phyloP scores from a whole-genome alignment of 2,329 filamentous ascomycete genomes.

The Pseudogymnoascus destructans region DNA sequence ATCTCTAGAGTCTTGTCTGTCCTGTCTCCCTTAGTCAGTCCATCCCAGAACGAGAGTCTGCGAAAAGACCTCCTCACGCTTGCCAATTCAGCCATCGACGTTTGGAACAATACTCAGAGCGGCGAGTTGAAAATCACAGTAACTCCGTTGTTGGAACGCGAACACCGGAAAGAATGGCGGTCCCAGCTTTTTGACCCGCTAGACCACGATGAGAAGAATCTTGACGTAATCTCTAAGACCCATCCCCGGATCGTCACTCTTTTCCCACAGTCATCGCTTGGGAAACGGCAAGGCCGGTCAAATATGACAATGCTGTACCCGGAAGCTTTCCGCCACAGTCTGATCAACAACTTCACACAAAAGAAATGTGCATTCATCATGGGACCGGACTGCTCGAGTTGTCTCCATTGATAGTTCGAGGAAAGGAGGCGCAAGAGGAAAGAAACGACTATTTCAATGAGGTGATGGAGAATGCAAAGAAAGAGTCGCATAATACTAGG shows the following conservation, averaged over 20 bases:
- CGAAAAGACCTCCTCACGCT: conserved; percentile 10
- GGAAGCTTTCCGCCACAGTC: neutral
- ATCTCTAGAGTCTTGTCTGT: conserved; percentile 8
- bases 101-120: conserved; percentile 14
- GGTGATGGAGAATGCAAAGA: conserved; percentile 7
- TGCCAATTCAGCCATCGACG: conserved; percentile 11
- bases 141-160: conserved; percentile 9
- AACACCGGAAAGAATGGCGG: conserved; percentile 13
- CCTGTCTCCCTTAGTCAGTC: conserved; percentile 12
- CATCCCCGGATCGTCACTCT: conserved; percentile 13
- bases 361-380: neutral
- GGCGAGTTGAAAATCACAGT: conserved; percentile 11
- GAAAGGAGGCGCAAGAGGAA: neutral
- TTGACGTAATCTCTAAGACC: conserved; percentile 12
- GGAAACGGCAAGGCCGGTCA: neutral
- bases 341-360: neutral
- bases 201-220: neutral
- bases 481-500: neutral
- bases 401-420: neutral
- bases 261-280: neutral
- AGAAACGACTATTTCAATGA: neutral
- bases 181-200: conserved; percentile 13
- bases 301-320: neutral
- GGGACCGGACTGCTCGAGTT: neutral
- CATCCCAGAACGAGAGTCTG: conserved; percentile 9